Percentiles rank a stretch among this genome's conserved stretches.
Conservation (phyloP, 2,329 filamentous ascomycete species). For the Pseudogymnoascus sp. region DNA sequence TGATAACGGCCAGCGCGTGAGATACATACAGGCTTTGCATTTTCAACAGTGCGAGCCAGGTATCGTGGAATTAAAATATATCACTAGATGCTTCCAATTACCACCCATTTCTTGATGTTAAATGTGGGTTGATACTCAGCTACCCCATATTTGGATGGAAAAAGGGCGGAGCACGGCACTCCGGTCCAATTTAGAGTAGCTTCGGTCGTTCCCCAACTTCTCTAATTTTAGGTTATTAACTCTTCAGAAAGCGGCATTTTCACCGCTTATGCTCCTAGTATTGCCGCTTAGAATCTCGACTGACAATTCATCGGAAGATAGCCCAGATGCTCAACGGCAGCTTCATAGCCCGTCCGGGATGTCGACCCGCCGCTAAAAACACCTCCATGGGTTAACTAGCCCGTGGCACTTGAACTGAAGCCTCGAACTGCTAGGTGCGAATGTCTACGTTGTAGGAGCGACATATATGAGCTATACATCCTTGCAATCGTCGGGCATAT, state of each 20-base stretch:
- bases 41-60: neutral
- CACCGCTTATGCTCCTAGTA: neutral
- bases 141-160: neutral
- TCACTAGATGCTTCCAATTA: neutral
- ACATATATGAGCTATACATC: neutral
- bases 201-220: conserved; percentile 5
- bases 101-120: neutral
- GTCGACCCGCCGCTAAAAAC: neutral
- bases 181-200: neutral
- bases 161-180: neutral
- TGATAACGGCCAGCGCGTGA: neutral
- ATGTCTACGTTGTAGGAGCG: neutral
- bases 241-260: neutral
- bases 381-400: neutral
- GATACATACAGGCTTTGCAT: neutral
- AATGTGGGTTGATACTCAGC: neutral
- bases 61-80: neutral
- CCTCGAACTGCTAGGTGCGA: neutral
- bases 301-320: neutral
- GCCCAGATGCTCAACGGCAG: neutral
- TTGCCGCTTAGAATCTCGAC: neutral
- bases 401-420: neutral
- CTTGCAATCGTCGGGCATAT: neutral
- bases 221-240: neutral
- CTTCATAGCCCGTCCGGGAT: neutral